These are phyloP conservation scores for Trichosporon faecale DNA, from an alignment of 1,284 basidiomycete species.

Conservation along the genomic window DNA sequence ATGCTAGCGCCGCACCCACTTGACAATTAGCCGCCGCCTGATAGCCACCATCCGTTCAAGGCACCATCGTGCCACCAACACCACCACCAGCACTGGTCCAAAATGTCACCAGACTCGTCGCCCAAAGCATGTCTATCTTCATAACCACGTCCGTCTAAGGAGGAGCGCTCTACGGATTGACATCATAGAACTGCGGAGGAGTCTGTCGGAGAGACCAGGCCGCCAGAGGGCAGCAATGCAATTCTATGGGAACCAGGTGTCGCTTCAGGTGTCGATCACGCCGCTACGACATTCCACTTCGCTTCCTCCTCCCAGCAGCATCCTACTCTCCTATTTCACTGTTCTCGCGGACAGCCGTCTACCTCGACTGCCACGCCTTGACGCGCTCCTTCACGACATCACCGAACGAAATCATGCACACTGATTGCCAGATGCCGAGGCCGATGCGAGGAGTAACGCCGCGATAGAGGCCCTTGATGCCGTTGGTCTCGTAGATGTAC, in stretches of 20 bases:
- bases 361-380: no score
- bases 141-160: neutral
- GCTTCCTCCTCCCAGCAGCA: neutral
- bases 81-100: neutral
- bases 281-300: neutral
- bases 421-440: constrained; percentile 60
- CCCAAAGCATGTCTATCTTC: neutral
- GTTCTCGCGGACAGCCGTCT: no score
- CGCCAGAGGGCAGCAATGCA: no score
- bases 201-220: no score
- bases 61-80: neutral
- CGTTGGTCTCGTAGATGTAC: constrained; percentile 95
- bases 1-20: neutral
- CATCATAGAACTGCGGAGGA: no score
- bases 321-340: no score
- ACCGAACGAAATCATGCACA: constrained; percentile 97
- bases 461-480: constrained; percentile 93
- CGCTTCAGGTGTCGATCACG: no score
- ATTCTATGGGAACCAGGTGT: no score
- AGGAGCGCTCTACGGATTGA: neutral
- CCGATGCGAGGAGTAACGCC: constrained; percentile 96
- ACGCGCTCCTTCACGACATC: constrained; percentile 58
- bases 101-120: neutral
- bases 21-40: neutral
- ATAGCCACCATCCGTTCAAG: neutral